Percentiles rank a stretch among this genome's conserved stretches.
phyloP scores from a whole-genome alignment of 2,329 filamentous ascomycete genomes.

The Aspergillus cejpii region DNA sequence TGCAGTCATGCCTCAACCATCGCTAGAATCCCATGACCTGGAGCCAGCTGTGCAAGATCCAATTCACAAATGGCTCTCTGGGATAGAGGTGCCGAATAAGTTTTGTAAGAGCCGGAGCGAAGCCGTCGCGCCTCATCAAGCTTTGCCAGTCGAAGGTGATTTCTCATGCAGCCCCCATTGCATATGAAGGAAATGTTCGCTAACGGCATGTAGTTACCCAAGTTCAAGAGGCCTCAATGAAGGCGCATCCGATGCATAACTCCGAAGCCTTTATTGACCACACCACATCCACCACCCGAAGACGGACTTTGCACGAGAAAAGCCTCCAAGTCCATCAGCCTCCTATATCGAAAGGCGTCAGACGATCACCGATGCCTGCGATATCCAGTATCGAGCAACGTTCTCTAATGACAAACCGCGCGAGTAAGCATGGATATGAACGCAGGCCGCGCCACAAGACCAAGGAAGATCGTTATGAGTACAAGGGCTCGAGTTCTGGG shows the following conservation, averaged over 20 bases:
- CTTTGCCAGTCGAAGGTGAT: neutral
- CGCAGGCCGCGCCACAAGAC: slow-evolving; percentile 53
- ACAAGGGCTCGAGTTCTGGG: slow-evolving; percentile 20
- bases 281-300: neutral
- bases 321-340: neutral
- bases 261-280: neutral
- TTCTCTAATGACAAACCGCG: neutral
- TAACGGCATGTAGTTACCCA: neutral
- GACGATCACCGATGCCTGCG: no score
- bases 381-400: neutral
- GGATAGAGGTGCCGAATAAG: neutral
- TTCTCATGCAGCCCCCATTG: neutral
- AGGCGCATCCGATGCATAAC: neutral
- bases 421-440: slow-evolving; percentile 35
- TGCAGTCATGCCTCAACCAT: neutral
- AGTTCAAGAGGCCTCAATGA: neutral
- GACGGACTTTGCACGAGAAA: neutral
- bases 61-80: neutral
- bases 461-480: slow-evolving; percentile 51
- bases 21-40: neutral
- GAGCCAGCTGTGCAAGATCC: neutral
- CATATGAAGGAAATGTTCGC: no score
- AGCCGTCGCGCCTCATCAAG: neutral
- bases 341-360: neutral
- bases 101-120: no score